phyloP scores from a whole-genome alignment of 1,139 yeast genomes.

The Pichia kudriavzevii region DNA sequence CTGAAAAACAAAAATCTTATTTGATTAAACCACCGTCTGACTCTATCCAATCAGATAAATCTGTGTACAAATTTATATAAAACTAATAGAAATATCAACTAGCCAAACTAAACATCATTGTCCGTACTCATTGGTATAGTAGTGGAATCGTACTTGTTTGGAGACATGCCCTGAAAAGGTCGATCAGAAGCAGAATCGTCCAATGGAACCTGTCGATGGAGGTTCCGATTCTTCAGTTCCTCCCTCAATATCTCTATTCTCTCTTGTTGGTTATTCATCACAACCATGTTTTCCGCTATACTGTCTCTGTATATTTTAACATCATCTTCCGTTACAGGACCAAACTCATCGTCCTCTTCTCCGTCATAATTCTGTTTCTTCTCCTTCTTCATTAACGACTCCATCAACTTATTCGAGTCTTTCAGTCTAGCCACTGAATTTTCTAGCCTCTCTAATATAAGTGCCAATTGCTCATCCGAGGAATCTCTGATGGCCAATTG shows the following conservation, averaged over 20 bases:
- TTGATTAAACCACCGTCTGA: background rate
- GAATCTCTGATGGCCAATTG: conserved; percentile 30
- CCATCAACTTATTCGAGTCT: conserved; percentile 31
- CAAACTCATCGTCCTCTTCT: conserved; percentile 16
- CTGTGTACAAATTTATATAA: background rate
- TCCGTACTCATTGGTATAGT: conserved; percentile 13
- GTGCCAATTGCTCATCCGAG: conserved; percentile 26
- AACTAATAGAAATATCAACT: background rate
- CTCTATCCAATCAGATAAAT: background rate
- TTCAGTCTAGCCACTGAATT: conserved; percentile 30
- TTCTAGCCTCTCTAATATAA: conserved; percentile 25
- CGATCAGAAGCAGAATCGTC: too few relatives aligned
- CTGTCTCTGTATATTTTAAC: conserved; percentile 14
- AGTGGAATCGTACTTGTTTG: too few relatives aligned
- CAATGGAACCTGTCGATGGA: too few relatives aligned
- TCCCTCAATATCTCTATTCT: conserved; percentile 29
- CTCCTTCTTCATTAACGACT: conserved; percentile 24
- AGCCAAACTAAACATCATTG: conserved; percentile 16
- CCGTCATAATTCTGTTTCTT: conserved; percentile 13
- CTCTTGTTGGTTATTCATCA: conserved; percentile 29
- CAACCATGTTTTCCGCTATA: conserved; percentile 17
- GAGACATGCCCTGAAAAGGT: too few relatives aligned
- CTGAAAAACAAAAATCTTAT: conserved; percentile 7
- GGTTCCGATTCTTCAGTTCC: conserved; percentile 23
- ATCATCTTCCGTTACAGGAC: conserved; percentile 12